These are phyloP conservation scores for Eucalyptus cloeziana DNA, from an alignment of 345 rosid species.

Conservation along the genomic window DNA sequence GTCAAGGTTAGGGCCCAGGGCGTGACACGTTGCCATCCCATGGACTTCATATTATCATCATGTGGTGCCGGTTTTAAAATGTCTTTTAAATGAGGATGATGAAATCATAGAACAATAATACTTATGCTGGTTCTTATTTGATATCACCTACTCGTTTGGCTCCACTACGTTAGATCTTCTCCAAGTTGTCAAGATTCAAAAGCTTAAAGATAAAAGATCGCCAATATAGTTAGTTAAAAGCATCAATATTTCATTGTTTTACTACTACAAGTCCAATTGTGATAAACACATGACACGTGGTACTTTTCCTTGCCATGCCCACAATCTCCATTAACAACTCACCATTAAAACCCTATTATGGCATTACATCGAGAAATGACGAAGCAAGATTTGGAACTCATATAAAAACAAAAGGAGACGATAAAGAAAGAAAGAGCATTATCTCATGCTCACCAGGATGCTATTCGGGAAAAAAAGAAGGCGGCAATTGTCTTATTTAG, in stretches of 20 bases:
- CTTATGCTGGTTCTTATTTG: neutral
- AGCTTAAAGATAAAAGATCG: neutral
- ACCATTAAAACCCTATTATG: neutral
- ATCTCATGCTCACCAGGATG: neutral
- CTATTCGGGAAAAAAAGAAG: neutral
- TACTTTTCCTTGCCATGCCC: neutral
- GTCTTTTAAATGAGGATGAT: neutral
- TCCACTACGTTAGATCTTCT: neutral
- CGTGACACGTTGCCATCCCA: neutral
- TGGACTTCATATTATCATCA: neutral
- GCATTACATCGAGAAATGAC: neutral
- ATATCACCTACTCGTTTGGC: neutral
- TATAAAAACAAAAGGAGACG: neutral
- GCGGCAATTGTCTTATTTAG: neutral
- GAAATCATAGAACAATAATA: neutral
- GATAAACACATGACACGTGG: neutral
- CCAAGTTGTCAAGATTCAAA: neutral
- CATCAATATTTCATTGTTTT: neutral
- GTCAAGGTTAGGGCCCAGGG: too few relatives aligned
- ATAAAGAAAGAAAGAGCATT: neutral
- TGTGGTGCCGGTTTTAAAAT: neutral
- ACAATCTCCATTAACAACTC: neutral
- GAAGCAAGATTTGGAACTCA: neutral
- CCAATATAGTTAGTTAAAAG: neutral
- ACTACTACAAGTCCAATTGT: neutral